Base-by-base conservation (phyloP, 805 yeast genomes). In the Sugiyamaella lignohabitans region DNA sequence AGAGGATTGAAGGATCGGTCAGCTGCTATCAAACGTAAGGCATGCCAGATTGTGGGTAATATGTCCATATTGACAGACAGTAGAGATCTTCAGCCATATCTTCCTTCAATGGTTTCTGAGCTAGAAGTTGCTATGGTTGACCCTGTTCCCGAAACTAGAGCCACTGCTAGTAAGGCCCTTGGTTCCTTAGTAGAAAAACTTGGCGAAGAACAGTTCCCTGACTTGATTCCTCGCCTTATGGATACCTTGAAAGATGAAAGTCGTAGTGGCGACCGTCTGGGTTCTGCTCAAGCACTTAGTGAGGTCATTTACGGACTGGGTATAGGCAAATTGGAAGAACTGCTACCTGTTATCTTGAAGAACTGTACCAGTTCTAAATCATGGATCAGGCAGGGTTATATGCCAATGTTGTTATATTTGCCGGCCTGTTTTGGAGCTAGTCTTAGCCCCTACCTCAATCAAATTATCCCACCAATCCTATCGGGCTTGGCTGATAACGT, bases 31-130 rank as follows among this genome's bases (percentile, higher is more conserved):
- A 93, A 91, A 71, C 79, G 85, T 63, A 87, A 87, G 64, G 91
- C 98, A 0, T 89, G 98, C 65, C 97, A 93, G 67, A 91, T 93
- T 71, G 97, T 93, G 24, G 99, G 99, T 53, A 93, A 93, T 61
- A 93, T 93, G 98, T 88, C 98, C 1, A 87, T 93, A 62, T 73
- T 93, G 58, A 96, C 95, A 16, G 98, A 91, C 58, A 73, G 87
- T 16, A 79, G 76, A 55, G 98, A 93, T 63, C 72, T 93, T 50
- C 66, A 79, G 43, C 97, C 96, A 21, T 93, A 93, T 66, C 70
- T 93, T 58, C 76, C 80, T 19, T 78, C 80, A 38, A 72, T 93
- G 56, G 82, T 91, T 38, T 73, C 79, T 8, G 96, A 88, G 57
- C 76, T 93, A 50, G 95, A 93, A 64, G 73, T 77, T 38, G 95